These are phyloP conservation scores for Caryopteris hybrid DNA, from an alignment of 305 asterid species.

Conservation along the genomic window DNA sequence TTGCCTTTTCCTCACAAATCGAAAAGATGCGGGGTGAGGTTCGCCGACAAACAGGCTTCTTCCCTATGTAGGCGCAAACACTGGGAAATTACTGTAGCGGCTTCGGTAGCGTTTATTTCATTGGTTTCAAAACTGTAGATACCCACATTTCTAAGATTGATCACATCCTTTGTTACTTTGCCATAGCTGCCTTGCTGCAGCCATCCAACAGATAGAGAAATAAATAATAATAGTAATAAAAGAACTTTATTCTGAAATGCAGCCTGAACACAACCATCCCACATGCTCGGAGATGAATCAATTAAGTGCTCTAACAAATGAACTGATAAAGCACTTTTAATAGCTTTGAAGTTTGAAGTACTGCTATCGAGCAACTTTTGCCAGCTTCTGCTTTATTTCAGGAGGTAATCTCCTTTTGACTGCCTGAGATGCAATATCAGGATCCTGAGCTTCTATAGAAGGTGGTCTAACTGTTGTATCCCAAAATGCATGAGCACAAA, in stretches of 20 bases:
- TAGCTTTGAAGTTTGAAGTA: constrained; percentile 29
- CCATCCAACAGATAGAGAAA: constrained; percentile 14
- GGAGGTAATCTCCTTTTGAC: constrained; percentile 69
- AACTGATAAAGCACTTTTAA: neutral
- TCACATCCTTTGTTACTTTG: constrained; percentile 52
- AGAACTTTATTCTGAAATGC: neutral
- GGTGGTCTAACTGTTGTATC: constrained; percentile 74
- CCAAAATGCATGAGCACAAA: constrained; percentile 12
- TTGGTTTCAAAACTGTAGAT: no score
- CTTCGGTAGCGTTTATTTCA: no score
- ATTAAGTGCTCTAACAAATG: constrained; percentile 10
- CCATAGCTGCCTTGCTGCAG: constrained; percentile 70
- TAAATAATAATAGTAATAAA: neutral
- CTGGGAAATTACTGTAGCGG: no score
- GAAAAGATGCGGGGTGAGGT: no score
- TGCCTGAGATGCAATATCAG: constrained; percentile 60
- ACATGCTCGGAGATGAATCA: constrained; percentile 5
- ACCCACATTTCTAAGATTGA: no score
- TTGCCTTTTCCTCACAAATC: no score
- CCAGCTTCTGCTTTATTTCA: constrained; percentile 77
- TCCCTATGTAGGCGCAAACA: no score
- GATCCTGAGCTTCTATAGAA: constrained; percentile 59
- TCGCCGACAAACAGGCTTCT: no score
- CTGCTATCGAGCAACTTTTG: constrained; percentile 81
- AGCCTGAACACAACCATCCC: constrained; percentile 10